Base-by-base conservation (phyloP, 768 basidiomycete species). In the Agrocybe chaxingu region DNA sequence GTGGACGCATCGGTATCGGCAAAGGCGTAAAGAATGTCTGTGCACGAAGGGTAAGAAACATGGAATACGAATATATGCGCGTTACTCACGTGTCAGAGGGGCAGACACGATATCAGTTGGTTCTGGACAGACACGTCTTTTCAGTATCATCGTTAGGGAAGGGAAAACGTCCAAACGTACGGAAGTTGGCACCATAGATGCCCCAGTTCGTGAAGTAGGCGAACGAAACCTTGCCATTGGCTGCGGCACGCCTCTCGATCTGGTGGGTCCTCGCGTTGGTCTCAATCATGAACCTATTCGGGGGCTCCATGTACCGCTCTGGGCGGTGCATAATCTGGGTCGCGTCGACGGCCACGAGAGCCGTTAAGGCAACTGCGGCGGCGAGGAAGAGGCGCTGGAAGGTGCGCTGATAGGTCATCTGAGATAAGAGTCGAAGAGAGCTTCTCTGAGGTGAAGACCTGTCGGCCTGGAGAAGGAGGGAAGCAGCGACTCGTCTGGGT, bases 21-120 rank as follows among this genome's bases (percentile, higher is more conserved):
- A 61, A 93, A 93, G 2, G 88, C 77, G 57, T 92, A 92, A 12
- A 89, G 68, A 58, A 92, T 80, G 52, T 79, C 77, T 78, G 38
- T n/a, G 43, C 12, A 7, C 4, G n/a, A 10, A 30, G 36, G 10
- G 29, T 37, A 42, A 38, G 16, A 46, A 24, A 51, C 10, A 40
- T 33, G 24, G 9, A 36, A 34, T 8, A 12, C 46, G 29, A 7
- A 6, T 13, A 35, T 8, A 16, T 35, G 29, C 29, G 6, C n/a
- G 32, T 30, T 8, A 41, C 73, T 48, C 58, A 71, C 89, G 89
- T 5, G 88, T 90, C 55, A 93, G 71, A 35, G 76, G 70, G 3
- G 70, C 66, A 7, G 82, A 64, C 40, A 75, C 73, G 49, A 89
- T 81, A 51, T 86, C 78, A 16, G 77, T 80, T 1, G 86, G 86